phyloP scores from a whole-genome alignment of 2,329 filamentous ascomycete genomes.

The Daldinia eschscholtzii region DNA sequence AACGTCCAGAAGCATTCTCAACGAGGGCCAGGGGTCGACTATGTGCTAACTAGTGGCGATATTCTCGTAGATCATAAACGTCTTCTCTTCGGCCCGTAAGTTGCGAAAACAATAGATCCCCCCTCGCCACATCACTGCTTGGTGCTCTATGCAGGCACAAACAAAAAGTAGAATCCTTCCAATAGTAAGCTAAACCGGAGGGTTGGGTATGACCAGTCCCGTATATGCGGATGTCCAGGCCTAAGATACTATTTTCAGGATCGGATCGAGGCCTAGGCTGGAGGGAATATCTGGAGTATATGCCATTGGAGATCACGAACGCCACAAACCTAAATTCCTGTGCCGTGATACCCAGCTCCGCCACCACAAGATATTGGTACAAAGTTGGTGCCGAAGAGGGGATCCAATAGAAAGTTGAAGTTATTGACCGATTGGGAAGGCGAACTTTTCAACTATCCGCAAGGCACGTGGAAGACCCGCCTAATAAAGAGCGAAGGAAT shows the following conservation, averaged over 20 bases:
- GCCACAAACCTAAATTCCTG: slow-evolving; percentile 4
- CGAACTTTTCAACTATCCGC: slow-evolving; percentile 10
- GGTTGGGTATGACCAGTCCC: slow-evolving; percentile 28
- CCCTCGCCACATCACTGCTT: slow-evolving; percentile 32
- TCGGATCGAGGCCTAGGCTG: slow-evolving; percentile 17
- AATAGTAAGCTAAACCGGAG: slow-evolving; percentile 38
- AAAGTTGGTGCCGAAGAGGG: slow-evolving; percentile 3
- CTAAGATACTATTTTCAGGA: slow-evolving; percentile 37
- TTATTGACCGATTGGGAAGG: slow-evolving; percentile 21
- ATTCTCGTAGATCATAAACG: slow-evolving; percentile 29
- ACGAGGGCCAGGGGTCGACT: slow-evolving; percentile 36
- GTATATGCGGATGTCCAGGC: slow-evolving; percentile 19
- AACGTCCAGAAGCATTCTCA: slow-evolving; percentile 44
- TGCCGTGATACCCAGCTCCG: slow-evolving; percentile 8
- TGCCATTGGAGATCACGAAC: slow-evolving; percentile 12
- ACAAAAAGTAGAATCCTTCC: slow-evolving; percentile 33
- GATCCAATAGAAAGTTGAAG: slow-evolving; percentile 3
- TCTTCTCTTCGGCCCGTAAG: slow-evolving; percentile 22
- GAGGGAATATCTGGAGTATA: slow-evolving; percentile 8
- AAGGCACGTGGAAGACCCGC: slow-evolving; percentile 27
- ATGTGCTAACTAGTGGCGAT: slow-evolving; percentile 28
- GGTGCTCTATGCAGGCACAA: slow-evolving; percentile 21
- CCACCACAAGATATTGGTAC: slow-evolving; percentile 6
- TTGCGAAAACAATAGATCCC: slow-evolving; percentile 1
- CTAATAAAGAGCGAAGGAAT: slow-evolving; percentile 12